A percentile compares a stretch with the other conserved stretches of the same genome.
These are phyloP conservation scores for Candida montana DNA, from an alignment of 805 yeast species.

Conservation along the genomic window DNA sequence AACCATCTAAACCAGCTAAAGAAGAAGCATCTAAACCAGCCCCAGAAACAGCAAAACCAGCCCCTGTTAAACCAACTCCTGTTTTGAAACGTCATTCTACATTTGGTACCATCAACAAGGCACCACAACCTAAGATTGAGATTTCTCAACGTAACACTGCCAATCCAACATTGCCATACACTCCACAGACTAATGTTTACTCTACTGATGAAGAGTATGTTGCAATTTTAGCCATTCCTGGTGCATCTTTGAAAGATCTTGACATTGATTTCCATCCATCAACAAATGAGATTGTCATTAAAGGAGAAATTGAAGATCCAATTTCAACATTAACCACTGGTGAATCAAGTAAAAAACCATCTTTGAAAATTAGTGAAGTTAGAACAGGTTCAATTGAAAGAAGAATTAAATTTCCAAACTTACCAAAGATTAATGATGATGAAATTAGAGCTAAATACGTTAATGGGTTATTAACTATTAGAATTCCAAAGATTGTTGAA, in stretches of 20 bases:
- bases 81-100: slow-evolving; percentile 21
- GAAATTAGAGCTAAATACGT: slow-evolving; percentile 46
- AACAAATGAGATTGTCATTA: slow-evolving; percentile 45
- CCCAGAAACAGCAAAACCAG: not conserved
- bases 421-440: slow-evolving; percentile 49
- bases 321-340: slow-evolving; percentile 4
- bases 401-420: slow-evolving; percentile 47
- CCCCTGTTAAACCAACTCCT: slow-evolving; percentile 7
- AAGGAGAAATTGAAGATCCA: slow-evolving; percentile 36
- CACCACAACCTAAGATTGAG: slow-evolving; percentile 25
- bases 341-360: not conserved
- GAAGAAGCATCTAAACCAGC: slow-evolving; percentile 2
- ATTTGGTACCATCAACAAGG: slow-evolving; percentile 11
- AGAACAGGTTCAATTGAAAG: slow-evolving; percentile 55
- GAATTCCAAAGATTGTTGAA: slow-evolving; percentile 41
- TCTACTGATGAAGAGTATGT: slow-evolving; percentile 41
- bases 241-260: slow-evolving; percentile 47
- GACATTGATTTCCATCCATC: slow-evolving; percentile 57
- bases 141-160: slow-evolving; percentile 22
- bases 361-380: slow-evolving; percentile 42
- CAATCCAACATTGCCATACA: slow-evolving; percentile 39
- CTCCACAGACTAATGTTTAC: slow-evolving; percentile 57
- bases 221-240: slow-evolving; percentile 52
- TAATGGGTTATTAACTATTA: slow-evolving; percentile 50
- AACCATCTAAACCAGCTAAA: slow-evolving; percentile 1